Base-by-base conservation (phyloP, 2,329 filamentous ascomycete species). In the Akanthomyces muscarius region DNA sequence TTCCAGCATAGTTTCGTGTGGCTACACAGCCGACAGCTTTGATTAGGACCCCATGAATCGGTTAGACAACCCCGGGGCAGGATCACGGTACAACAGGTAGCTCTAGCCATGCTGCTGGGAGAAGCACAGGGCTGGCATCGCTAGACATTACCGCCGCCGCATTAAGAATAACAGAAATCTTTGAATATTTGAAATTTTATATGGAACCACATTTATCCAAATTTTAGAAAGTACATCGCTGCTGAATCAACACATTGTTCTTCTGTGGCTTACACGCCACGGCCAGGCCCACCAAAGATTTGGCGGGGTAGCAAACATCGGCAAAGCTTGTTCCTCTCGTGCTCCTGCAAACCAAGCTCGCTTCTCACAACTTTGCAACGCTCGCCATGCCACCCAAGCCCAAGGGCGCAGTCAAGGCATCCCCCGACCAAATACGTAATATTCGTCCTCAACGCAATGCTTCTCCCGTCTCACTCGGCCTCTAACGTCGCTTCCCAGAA, bases 331-430 rank as follows among this genome's bases (percentile, higher is more conserved):
- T 10, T 28, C 21, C 25, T 36, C 48, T 25, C n/a, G 21, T 3
- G 6, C 21, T 18, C n/a, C 4, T 28, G 13, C 41, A 23, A 33
- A 33, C 28, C 21, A 30, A 38, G 45, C 38, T 53, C 28, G 38
- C 38, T 16, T 41, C 38, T 11, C 10, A 16, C 38, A 16, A 2
- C 38, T 16, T 38, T 41, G 14, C 38, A 16, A 41, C 38, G 38
- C 38, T 28, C 53, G 50, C 33, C 45, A 64, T 64, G 63, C 59
- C 63, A 38, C 7, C 59, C 58, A 64, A 64, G 59, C 38, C 63
- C 59, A 64, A 64, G 59, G 53, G 28, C 42, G 44, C 58, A 41
- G 59, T 45, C 38, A 64, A 64, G 36, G 21, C 63, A 41, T 38
- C 47, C 25, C 18, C 54, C 13, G 57, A 64, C 18, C 36, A 51